Evolutionary conservation across 768 basidiomycete genomes (phyloP).

Genomic region (Tricholoma furcatifolium): DNA sequence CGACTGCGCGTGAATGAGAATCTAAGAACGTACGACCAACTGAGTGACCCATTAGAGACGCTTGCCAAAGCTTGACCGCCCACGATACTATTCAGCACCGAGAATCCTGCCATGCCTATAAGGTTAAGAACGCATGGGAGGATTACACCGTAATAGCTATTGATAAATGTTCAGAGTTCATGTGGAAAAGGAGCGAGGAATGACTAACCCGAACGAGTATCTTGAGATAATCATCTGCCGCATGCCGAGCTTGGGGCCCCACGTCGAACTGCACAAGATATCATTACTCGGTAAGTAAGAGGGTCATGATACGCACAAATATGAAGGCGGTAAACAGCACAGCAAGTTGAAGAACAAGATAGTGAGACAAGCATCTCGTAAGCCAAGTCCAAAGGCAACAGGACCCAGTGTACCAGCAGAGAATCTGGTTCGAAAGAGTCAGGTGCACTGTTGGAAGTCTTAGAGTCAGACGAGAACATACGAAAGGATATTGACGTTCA

Average conservation of each 20-base stretch:
- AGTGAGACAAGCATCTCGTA: constrained; percentile 61
- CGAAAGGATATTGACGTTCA: constrained; percentile 69
- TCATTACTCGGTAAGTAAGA: not conserved
- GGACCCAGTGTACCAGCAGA: constrained; percentile 71
- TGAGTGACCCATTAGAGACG: constrained; percentile 37
- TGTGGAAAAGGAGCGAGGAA: not conserved
- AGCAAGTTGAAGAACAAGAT: constrained; percentile 70
- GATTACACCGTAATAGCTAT: constrained; percentile 65
- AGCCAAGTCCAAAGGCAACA: constrained; percentile 51
- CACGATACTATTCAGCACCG: constrained; percentile 69
- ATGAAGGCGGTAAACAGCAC: constrained; percentile 58
- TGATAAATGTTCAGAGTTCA: constrained; percentile 9
- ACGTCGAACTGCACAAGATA: constrained; percentile 44
- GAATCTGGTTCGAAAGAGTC: constrained; percentile 37
- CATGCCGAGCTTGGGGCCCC: constrained; percentile 84
- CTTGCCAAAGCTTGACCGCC: constrained; percentile 57
- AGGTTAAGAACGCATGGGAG: constrained; percentile 61
- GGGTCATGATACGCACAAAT: constrained; percentile 40
- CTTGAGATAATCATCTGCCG: constrained; percentile 79
- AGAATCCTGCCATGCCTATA: constrained; percentile 64
- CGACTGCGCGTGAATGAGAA: not conserved
- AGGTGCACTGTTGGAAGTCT: not conserved
- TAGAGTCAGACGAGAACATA: constrained; percentile 19
- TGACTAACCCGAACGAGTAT: constrained; percentile 35
- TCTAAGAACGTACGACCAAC: constrained; percentile 37